Conservation (phyloP, 805 yeast species). For the Myxozyma mucilagina region DNA sequence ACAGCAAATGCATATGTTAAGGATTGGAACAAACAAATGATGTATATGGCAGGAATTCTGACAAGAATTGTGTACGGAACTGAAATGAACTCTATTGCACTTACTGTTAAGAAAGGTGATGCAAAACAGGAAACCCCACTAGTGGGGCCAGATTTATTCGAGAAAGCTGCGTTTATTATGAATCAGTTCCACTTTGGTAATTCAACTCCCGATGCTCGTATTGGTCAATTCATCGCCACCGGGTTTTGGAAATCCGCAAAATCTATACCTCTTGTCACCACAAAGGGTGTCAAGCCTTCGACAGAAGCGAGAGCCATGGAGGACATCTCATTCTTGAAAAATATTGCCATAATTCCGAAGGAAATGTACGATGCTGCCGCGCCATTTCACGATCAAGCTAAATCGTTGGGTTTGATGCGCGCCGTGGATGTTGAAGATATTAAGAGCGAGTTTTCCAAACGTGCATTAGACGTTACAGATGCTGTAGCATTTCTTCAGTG, state of each 20-base stretch:
- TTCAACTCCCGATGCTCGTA: conserved; percentile 42
- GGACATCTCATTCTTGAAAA: conserved; percentile 33
- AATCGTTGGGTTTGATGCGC: conserved; percentile 32
- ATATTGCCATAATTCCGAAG: conserved; percentile 37
- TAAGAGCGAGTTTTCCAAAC: conserved; percentile 36
- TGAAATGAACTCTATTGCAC: conserved; percentile 35
- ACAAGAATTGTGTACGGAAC: conserved; percentile 41
- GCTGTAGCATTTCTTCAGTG: conserved; percentile 37
- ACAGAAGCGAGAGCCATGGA: conserved; percentile 38
- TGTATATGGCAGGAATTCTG: conserved; percentile 43
- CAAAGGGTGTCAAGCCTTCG: conserved; percentile 39
- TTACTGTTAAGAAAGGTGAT: conserved; percentile 7
- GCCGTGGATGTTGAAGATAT: conserved; percentile 35
- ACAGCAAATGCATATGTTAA: conserved; percentile 45
- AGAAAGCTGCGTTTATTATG: conserved; percentile 36
- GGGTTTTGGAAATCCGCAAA: conserved; percentile 43
- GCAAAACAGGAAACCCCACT: not conserved
- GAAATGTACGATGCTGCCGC: conserved; percentile 29
- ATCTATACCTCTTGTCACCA: conserved; percentile 38
- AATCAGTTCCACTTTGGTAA: conserved; percentile 38
- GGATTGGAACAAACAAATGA: conserved; percentile 45
- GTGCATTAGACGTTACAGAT: conserved; percentile 34
- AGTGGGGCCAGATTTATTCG: conserved; percentile 1
- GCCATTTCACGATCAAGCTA: conserved; percentile 37
- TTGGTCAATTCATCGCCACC: conserved; percentile 40